Evolutionary conservation across 2,329 filamentous ascomycete species (phyloP).

Genomic region (Fusarium sp.): DNA sequence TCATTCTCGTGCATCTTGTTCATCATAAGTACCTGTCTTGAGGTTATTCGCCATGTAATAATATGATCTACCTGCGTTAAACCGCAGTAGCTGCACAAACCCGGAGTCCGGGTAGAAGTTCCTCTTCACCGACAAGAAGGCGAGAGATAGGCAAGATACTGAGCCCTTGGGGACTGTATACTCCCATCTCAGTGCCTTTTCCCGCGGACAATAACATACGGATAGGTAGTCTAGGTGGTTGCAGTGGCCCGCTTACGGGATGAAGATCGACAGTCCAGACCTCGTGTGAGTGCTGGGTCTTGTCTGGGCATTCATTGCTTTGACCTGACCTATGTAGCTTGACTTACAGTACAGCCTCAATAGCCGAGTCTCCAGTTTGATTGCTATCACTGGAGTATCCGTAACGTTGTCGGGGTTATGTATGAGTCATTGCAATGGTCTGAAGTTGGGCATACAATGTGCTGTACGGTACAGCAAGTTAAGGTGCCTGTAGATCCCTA

Average conservation of each 20-base stretch:
- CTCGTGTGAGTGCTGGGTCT: slow-evolving; percentile 8
- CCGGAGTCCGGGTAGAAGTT: slow-evolving; percentile 19
- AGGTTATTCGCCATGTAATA: slow-evolving; percentile 7
- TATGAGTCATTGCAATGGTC: slow-evolving; percentile 11
- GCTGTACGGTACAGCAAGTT: neutral
- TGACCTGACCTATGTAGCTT: neutral
- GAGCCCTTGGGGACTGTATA: neutral
- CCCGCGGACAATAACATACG: slow-evolving; percentile 19
- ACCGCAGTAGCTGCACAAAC: slow-evolving; percentile 3
- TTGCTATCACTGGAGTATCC: neutral
- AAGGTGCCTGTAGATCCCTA: slow-evolving; percentile 42
- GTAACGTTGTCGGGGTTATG: slow-evolving; percentile 8
- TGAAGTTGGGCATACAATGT: neutral
- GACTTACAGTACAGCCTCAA: slow-evolving; percentile 2
- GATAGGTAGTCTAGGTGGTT: slow-evolving; percentile 2
- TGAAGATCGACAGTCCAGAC: slow-evolving; percentile 38
- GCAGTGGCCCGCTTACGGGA: slow-evolving; percentile 26
- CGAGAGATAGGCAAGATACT: neutral
- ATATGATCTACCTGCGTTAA: slow-evolving; percentile 1
- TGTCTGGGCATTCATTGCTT: neutral
- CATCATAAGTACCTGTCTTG: slow-evolving; percentile 15
- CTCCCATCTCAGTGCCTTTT: neutral
- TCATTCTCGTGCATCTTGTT: slow-evolving; percentile 23
- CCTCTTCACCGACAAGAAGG: slow-evolving; percentile 33
- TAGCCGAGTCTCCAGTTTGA: neutral